Conservation (phyloP, 139 green algal species). For the Pycnococcus provasolii region DNA sequence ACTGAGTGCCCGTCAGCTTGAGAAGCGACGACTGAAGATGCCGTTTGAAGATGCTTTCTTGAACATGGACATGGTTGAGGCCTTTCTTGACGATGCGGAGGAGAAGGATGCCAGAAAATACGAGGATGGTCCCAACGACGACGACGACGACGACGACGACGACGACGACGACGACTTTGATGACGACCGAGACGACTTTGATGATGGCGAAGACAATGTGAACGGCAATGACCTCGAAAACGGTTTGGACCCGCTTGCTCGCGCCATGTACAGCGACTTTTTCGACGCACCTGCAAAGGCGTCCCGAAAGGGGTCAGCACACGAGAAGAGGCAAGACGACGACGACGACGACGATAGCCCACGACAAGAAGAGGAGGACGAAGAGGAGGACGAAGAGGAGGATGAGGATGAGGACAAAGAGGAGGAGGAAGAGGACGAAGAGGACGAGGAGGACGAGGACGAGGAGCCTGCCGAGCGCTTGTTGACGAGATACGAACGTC, state of each 20-base stretch:
- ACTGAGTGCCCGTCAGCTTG: background rate
- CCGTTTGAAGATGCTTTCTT: slow-evolving; percentile 62
- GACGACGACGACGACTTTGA: slow-evolving; percentile 14
- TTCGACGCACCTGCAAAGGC: too few species aligned
- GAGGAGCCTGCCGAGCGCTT: slow-evolving; percentile 11
- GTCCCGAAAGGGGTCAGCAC: too few species aligned
- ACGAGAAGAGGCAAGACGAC: background rate
- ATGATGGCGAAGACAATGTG: too few species aligned
- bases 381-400: background rate
- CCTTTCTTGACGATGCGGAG: slow-evolving; percentile 76
- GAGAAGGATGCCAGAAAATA: slow-evolving; percentile 4
- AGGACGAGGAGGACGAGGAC: slow-evolving; percentile 26
- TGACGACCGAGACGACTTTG: slow-evolving; percentile 5
- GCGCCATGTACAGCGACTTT: too few species aligned
- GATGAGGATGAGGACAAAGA: slow-evolving; percentile 22
- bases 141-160: slow-evolving; percentile 15
- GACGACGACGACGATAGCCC: background rate
- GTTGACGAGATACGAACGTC: background rate
- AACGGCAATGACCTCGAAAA: too few species aligned
- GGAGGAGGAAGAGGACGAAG: background rate
- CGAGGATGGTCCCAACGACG: slow-evolving; percentile 22
- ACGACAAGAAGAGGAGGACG: slow-evolving; percentile 8
- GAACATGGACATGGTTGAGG: slow-evolving; percentile 70
- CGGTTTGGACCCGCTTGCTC: too few species aligned
- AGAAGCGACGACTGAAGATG: background rate